Conservation (phyloP, 176 grass and related monocot genomes). For the Phragmites australis region DNA sequence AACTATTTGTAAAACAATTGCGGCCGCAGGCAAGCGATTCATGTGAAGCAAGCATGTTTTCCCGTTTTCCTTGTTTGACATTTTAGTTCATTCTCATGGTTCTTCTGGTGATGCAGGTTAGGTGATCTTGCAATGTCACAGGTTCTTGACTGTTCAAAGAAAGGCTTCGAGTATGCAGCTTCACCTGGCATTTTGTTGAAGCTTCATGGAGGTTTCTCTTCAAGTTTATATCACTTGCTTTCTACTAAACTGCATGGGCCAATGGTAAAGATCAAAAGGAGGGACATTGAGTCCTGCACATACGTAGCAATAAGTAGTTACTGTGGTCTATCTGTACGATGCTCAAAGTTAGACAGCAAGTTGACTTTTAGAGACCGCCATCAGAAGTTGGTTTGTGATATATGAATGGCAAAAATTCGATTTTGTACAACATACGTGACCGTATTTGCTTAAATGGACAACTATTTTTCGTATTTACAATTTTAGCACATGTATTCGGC, state of each 20-base stretch:
- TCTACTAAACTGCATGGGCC: not conserved
- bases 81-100: not conserved
- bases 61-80: not conserved
- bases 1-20: slow-evolving; percentile 8
- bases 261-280: not conserved
- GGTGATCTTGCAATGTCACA: not conserved
- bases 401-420: too few relatives aligned
- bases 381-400: not conserved
- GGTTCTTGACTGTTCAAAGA: not conserved
- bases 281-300: not conserved
- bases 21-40: slow-evolving; percentile 32
- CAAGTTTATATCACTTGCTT: not conserved
- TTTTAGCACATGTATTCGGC: too few relatives aligned
- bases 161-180: not conserved
- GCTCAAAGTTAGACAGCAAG: not conserved
- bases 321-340: not conserved
- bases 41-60: not conserved
- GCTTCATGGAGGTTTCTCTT: not conserved
- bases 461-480: too few relatives aligned
- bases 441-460: too few relatives aligned
- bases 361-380: not conserved
- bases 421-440: too few relatives aligned
- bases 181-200: slow-evolving; percentile 3
- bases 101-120: slow-evolving; percentile 44
- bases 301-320: not conserved